Base-by-base conservation (phyloP, 2,329 filamentous ascomycete genomes). In the Cladophialophora immunda region DNA sequence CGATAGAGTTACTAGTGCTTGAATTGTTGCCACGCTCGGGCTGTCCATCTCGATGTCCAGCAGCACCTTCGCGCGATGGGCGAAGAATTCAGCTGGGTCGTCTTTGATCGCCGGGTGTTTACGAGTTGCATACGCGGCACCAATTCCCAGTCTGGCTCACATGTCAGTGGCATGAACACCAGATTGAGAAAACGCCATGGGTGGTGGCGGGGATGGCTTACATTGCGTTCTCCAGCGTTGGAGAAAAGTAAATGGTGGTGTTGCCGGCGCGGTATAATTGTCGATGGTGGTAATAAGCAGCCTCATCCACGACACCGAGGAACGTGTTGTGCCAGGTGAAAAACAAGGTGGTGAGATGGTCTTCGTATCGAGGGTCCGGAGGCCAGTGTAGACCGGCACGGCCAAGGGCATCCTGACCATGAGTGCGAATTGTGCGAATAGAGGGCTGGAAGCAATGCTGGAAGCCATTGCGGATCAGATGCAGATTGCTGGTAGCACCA, bases 321-420 rank as follows among this genome's bases (percentile, higher is more conserved):
- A 79, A 79, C 5, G 81, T 77, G 50, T 84, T 82, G 68, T 83
- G 81, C 81, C 82, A 83, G 1, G 81, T 78, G 62, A 84, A 84
- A 62, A 80, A 83, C 0, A 83, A 75, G 41, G 79, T 76, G 7
- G 81, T 74, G 1, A 84, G 75, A 70, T 83, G 82, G 27, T 79
- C 75, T 59, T 82, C 81, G 5, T 83, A 69, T 4, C 74, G 76
- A 19, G 76, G 75, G 34, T 81, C 78, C n/a, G 82, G 78, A 2
- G 75, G 62, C 68, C 81, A 79, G 19, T 78, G 77, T 15, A 82
- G 74, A 2, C 80, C 77, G 32, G 81, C 76, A 52, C 81, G 77
- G 45, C 81, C 80, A 22, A 82, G 66, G 9, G 78, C 80, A 68
- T 76, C 78, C 58, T 79, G 78, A 17, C 76, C 79, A 73, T 78